A percentile compares a stretch with the other conserved stretches of the same genome.
Conservation (phyloP, 2,329 filamentous ascomycete genomes). For the Leptodontidium sp. region DNA sequence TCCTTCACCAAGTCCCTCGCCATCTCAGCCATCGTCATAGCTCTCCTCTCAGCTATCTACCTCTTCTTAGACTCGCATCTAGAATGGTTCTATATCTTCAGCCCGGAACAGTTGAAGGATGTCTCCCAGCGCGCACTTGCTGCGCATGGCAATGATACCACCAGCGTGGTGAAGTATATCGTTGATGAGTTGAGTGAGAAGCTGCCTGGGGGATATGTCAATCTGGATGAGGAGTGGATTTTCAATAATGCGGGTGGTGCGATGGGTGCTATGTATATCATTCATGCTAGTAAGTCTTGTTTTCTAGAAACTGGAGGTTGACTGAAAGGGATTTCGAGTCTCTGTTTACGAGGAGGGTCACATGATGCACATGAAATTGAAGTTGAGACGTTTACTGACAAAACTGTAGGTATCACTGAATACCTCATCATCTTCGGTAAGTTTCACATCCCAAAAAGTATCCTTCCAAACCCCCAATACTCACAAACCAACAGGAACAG, state of each 20-base stretch:
- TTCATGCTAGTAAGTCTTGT: conserved; percentile 77
- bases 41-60: conserved; percentile 60
- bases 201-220: conserved; percentile 61
- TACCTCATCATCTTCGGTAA: conserved; percentile 85
- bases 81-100: conserved; percentile 76
- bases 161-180: conserved; percentile 73
- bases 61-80: conserved; percentile 64
- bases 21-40: conserved; percentile 61
- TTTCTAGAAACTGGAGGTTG: background rate
- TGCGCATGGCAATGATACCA: conserved; percentile 78
- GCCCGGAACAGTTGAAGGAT: conserved; percentile 71
- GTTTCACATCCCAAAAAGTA: conserved; percentile 25
- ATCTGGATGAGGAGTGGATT: conserved; percentile 81
- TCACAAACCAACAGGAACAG: conserved; percentile 59
- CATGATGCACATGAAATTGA: background rate
- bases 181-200: conserved; percentile 69
- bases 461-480: background rate
- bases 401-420: conserved; percentile 73
- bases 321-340: background rate
- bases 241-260: conserved; percentile 93
- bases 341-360: background rate
- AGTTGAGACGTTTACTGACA: background rate
- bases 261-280: conserved; percentile 91
- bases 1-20: conserved; percentile 47
- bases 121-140: conserved; percentile 71